Percentiles rank a stretch among this genome's conserved stretches.
phyloP scores from a whole-genome alignment of 2,329 filamentous ascomycete genomes.

The Exophiala viscosa region DNA sequence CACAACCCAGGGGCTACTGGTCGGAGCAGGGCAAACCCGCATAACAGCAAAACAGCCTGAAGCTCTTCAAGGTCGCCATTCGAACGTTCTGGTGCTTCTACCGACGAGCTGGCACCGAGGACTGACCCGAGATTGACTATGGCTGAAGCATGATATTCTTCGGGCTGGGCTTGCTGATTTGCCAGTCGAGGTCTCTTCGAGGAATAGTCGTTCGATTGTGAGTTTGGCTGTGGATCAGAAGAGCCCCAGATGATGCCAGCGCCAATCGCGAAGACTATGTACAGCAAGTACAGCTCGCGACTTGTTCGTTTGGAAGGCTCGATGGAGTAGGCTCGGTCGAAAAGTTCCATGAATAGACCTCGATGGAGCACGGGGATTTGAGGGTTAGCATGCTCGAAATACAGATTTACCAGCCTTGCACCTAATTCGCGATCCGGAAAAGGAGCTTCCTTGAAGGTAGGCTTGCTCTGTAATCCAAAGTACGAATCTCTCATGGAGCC shows the following conservation, averaged over 20 bases:
- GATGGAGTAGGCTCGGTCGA: constrained; percentile 73
- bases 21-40: constrained; percentile 83
- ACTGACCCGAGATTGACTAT: constrained; percentile 89
- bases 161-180: constrained; percentile 69
- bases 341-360: constrained; percentile 82
- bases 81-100: constrained; percentile 59
- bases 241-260: constrained; percentile 75
- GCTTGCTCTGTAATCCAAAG: constrained; percentile 90
- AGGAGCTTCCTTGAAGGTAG: constrained; percentile 76
- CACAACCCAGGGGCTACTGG: constrained; percentile 91
- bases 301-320: constrained; percentile 65
- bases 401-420: constrained; percentile 69
- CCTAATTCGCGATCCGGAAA: constrained; percentile 79
- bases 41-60: constrained; percentile 85
- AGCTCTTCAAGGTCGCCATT: constrained; percentile 89
- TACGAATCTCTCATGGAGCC: constrained; percentile 93
- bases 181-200: constrained; percentile 52
- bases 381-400: constrained; percentile 94
- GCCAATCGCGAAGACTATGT: constrained; percentile 96
- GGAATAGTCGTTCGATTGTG: constrained; percentile 30
- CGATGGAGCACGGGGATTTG: constrained; percentile 91
- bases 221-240: constrained; percentile 28
- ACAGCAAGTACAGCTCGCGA: constrained; percentile 85
- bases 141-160: constrained; percentile 93
- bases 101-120: constrained; percentile 60